Base-by-base conservation (phyloP, 345 rosid genomes). In the Fremontodendron californicum region DNA sequence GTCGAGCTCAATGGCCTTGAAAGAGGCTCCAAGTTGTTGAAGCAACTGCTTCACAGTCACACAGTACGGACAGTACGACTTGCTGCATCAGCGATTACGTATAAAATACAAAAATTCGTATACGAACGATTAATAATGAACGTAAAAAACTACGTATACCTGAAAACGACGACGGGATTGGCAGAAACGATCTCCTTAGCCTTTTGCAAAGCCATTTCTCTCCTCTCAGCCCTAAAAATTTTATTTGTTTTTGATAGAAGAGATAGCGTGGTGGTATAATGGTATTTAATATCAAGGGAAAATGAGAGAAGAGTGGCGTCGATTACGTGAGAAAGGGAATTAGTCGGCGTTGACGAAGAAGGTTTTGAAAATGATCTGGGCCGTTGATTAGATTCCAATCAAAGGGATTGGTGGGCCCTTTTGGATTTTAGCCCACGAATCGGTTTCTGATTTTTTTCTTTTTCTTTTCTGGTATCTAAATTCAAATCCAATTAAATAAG, bases 31-130 rank as follows among this genome's bases (percentile, higher is more conserved):
- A 9, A 79, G 33, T 57, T 83, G 80, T 39, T 78, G 77, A 45
- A 86, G 60, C 62, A 86, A 76, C 78, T 83, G 63, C 86, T 81
- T 86, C 70, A 83, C 83, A 75, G 54, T 63, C 71, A 42, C 70
- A 90, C 94, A 81, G 84, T 87, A 2, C 94, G 94, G 84, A 92
- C 97, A 0, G 94, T 90, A 45, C 75, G 80, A 67, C 35, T 67
- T 67, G 72, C 72, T 67, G 72, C 31, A 66, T 21, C 49, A 66
- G 5, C 7, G 7, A 10, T 1, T n/a, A 39, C 49, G 51, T 21
- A 42, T 23, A 21, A 66, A 66, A 21, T 23, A 42, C 51, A 31
- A 6, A 35, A 43, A 60, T 4, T 27, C 48, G 37, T 13, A 6
- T 25, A 68, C 37, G 52, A 43, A 67, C 16, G 13, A 35, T 35